Base-by-base conservation (phyloP, 345 rosid species). In the Euphorbia peplus region DNA sequence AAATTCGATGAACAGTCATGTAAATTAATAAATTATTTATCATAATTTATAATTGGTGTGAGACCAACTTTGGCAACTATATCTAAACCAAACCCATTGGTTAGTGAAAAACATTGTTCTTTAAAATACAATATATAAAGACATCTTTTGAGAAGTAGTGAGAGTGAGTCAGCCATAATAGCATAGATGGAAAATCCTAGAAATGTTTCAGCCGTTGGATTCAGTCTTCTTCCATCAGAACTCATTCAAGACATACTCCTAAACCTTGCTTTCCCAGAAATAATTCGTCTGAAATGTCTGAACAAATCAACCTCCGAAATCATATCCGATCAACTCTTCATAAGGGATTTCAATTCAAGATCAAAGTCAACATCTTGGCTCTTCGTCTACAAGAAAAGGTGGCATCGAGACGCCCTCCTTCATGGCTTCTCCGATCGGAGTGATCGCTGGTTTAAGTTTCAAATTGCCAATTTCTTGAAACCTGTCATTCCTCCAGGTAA, bases 151-250 rank as follows among this genome's bases (percentile, higher is more conserved):
- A n/a, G n/a, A n/a, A n/a, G n/a, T n/a, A n/a, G n/a, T n/a, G 37
- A 32, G 37, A 32, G 37, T 32, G 37, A 32, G n/a, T n/a, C n/a
- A n/a, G n/a, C n/a, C n/a, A n/a, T n/a, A 32, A 32, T 2, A 32
- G 6, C 37, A 32, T 32, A 32, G 37, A 78, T 83, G 84, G 80
- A 78, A 32, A 72, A 54, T 44, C 75, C 69, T 29, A 50, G 52
- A 44, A 65, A 37, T 70, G 52, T 55, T 37, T 62, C 73, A 63
- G 57, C 81, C 11, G 63, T 89, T 7, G 90, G 92, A 15, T 85
- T 91, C 19, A 86, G 87, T 82, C 92, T 86, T 55, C 97, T 91
- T 42, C 96, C 97, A 1, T 80, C 86, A 0, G 96, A 87, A 37
- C 88, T 91, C 73, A 87, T 85, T 37, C 90, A 84, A n/a, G 79